Conservation (phyloP, 768 basidiomycete genomes). For the Russula ochroleuca region DNA sequence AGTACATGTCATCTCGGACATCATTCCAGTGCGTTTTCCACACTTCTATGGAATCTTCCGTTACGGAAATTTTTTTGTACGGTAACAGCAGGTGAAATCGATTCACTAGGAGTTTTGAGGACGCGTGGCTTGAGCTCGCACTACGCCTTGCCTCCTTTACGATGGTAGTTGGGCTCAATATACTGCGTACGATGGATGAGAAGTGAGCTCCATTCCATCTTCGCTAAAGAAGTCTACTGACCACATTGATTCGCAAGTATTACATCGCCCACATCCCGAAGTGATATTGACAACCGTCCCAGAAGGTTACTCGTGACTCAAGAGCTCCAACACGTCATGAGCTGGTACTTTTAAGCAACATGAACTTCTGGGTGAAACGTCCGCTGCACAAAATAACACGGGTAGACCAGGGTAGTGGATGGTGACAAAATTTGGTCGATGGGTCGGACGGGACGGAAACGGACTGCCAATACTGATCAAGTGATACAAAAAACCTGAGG, state of each 20-base stretch:
- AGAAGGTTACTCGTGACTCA: constrained; percentile 9
- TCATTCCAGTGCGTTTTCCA: neutral
- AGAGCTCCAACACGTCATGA: constrained; percentile 16
- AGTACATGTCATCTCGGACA: neutral
- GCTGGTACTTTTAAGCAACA: constrained; percentile 7
- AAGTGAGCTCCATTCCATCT: constrained; percentile 4
- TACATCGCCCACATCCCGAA: neutral
- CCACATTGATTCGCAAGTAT: constrained; percentile 11
- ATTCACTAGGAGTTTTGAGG: neutral
- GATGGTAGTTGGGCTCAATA: constrained; percentile 11
- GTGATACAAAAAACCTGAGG: constrained; percentile 8
- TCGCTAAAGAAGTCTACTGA: constrained; percentile 11
- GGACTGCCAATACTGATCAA: constrained; percentile 8
- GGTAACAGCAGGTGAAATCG: constrained; percentile 15
- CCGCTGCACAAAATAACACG: neutral
- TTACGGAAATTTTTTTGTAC: neutral
- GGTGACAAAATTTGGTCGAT: neutral
- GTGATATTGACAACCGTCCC: neutral
- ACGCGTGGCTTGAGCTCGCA: constrained; percentile 7
- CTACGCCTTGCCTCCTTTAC: neutral
- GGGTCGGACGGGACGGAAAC: too few species aligned
- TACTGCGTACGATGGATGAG: neutral
- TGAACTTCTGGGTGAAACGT: neutral
- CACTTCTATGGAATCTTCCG: neutral
- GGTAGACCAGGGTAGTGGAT: neutral